These are phyloP conservation scores for Candida ipomoeae DNA, from an alignment of 805 yeast species.

Conservation along the genomic window DNA sequence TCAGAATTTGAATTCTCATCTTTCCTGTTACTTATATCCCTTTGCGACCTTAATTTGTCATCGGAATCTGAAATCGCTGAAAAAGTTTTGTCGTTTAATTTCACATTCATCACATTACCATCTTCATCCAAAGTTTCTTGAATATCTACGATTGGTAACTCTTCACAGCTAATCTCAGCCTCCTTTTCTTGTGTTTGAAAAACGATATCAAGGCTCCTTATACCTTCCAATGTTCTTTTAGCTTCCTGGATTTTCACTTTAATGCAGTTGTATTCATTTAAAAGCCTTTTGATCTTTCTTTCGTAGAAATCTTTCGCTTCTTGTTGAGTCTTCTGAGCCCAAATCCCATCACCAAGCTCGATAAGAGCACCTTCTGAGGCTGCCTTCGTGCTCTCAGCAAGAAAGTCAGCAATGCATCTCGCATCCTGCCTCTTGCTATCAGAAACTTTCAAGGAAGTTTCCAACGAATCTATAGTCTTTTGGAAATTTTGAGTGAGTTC, in stretches of 20 bases:
- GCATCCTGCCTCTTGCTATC: background rate
- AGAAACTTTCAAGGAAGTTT: background rate
- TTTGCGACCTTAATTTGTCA: background rate
- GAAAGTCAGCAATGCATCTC: background rate
- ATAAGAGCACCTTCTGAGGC: constrained; percentile 2
- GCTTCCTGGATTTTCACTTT: constrained; percentile 26
- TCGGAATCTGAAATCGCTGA: background rate
- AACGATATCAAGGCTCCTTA: background rate
- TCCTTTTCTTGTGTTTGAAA: constrained; percentile 2
- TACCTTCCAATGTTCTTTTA: background rate
- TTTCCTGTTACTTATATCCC: background rate
- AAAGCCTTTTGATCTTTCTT: constrained; percentile 25
- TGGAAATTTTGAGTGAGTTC: background rate
- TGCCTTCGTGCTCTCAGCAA: background rate
- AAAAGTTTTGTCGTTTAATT: constrained; percentile 20
- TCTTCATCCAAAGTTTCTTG: constrained; percentile 76
- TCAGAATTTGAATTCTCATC: constrained; percentile 7
- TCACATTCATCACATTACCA: constrained; percentile 54
- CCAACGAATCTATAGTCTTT: background rate
- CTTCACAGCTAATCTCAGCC: constrained; percentile 20
- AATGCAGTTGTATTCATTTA: constrained; percentile 40
- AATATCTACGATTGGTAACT: constrained; percentile 73
- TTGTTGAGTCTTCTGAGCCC: constrained; percentile 2
- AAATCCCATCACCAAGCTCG: constrained; percentile 9
- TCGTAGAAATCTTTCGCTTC: constrained; percentile 28